These are phyloP conservation scores for Cochlearia excelsa DNA, from an alignment of 345 rosid genomes.

Conservation along the genomic window DNA sequence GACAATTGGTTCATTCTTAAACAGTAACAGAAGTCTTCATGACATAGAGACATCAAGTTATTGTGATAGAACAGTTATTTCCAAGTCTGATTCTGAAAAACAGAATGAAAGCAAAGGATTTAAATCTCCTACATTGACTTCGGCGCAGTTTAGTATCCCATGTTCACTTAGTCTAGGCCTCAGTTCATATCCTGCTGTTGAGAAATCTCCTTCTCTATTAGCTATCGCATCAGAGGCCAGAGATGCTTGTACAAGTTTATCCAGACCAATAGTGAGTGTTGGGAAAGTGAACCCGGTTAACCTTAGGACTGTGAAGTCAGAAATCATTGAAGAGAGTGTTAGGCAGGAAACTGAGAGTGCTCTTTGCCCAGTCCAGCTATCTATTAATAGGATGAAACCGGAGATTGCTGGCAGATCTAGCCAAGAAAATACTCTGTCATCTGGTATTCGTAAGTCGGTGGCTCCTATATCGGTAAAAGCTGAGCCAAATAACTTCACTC, in stretches of 20 bases:
- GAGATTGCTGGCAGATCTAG: slow-evolving; percentile 42
- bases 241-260: slow-evolving; percentile 21
- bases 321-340: slow-evolving; percentile 50
- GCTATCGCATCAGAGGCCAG: slow-evolving; percentile 24
- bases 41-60: slow-evolving; percentile 38
- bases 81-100: slow-evolving; percentile 30
- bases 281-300: slow-evolving; percentile 31
- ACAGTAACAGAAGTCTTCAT: slow-evolving; percentile 18
- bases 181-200: slow-evolving; percentile 37
- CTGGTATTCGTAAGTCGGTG: slow-evolving; percentile 33
- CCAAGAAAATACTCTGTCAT: slow-evolving; percentile 24
- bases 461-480: slow-evolving; percentile 44
- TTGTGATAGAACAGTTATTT: slow-evolving; percentile 18
- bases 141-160: slow-evolving; percentile 31
- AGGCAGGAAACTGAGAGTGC: slow-evolving; percentile 28
- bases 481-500: slow-evolving; percentile 44
- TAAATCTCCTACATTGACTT: slow-evolving; percentile 24
- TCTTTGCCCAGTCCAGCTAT: slow-evolving; percentile 16
- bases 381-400: slow-evolving; percentile 39
- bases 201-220: slow-evolving; percentile 33
- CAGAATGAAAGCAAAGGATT: slow-evolving; percentile 26
- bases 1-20: slow-evolving; percentile 29
- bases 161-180: slow-evolving; percentile 60
- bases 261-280: slow-evolving; percentile 20
- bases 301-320: slow-evolving; percentile 50